Base-by-base conservation (phyloP, 2,329 filamentous ascomycete genomes). In the Basipetospora chlamydospora region DNA sequence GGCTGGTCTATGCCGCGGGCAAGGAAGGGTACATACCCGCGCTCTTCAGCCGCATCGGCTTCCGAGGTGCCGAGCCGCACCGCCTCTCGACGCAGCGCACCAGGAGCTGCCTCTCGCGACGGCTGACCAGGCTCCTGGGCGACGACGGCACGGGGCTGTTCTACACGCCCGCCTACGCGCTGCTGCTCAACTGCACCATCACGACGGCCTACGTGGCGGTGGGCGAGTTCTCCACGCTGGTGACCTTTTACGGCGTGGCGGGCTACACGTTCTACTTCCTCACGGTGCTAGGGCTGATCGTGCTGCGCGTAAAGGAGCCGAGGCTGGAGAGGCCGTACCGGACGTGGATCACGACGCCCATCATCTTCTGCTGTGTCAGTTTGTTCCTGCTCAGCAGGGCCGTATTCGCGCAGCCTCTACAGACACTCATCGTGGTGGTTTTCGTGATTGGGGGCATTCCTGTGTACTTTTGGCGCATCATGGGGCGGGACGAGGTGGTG, bases 221-320 rank as follows among this genome's bases (percentile, higher is more conserved):
- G 5, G 90, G 90, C 57, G 85, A 94, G 54, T 96, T 98, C 53
- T 69, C 76, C 36, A 94, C 88, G 0, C 71, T 98, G 2, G 70
- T 96, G 39, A 96, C 90, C 1, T 98, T 98, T 54, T 96, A 96
- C 59, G 90, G 90, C 39, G 90, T 98, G 10, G 90, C 90, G 0
- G 87, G 87, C 11, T 98, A 98, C 55, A 84, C 84, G 0, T 98
- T 98, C 54, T 98, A 98, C 61, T 98, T 98, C 56, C 63, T 93
- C 39, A 92, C 88, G 0, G 90, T 98, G 0, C 71, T 98, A 0
- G 90, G 90, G 1, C 67, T 98, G 33, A 95, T 98, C 43, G 73
- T 98, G 36, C 66, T 98, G 42, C 71, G 90, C 21, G 84, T 96
- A 21, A 73, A 72, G 43, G 90, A 98, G 56, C 90, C 90, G 4